phyloP scores from a whole-genome alignment of 2,329 filamentous ascomycete genomes.

The Venturia effusa region DNA sequence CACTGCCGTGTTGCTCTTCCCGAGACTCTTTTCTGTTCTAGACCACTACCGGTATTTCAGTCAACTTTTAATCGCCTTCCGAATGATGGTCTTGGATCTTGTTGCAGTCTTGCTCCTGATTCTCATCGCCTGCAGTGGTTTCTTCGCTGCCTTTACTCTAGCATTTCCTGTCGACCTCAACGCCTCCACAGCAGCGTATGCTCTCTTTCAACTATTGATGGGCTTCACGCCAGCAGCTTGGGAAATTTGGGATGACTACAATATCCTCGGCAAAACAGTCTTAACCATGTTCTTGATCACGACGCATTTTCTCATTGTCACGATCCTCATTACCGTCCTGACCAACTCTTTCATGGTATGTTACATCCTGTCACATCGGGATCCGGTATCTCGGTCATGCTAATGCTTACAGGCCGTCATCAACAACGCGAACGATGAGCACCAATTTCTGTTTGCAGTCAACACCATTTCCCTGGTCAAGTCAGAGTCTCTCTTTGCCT shows the following conservation, averaged over 20 bases:
- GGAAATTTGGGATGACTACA: constrained; percentile 78
- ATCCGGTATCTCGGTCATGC: not conserved
- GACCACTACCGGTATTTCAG: constrained; percentile 97
- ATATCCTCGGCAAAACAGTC: constrained; percentile 63
- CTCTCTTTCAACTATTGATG: constrained; percentile 89
- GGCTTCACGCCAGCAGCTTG: constrained; percentile 92
- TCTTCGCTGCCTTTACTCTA: constrained; percentile 87
- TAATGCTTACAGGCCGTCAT: constrained; percentile 50
- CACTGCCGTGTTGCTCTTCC: constrained; percentile 80
- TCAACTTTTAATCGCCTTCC: constrained; percentile 84
- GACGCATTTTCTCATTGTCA: constrained; percentile 89
- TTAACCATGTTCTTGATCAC: constrained; percentile 81
- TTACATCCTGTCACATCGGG: not conserved
- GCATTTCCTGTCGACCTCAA: constrained; percentile 62
- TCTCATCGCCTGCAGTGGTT: constrained; percentile 80
- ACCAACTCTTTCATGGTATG: constrained; percentile 80
- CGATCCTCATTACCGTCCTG: constrained; percentile 88
- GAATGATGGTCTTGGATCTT: constrained; percentile 85
- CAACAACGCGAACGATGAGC: constrained; percentile 86
- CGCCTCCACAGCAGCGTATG: constrained; percentile 69
- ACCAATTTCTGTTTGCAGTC: constrained; percentile 85
- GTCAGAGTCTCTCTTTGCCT: constrained; percentile 92
- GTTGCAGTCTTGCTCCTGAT: constrained; percentile 77
- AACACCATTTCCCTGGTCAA: constrained; percentile 98
- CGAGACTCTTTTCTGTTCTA: constrained; percentile 81